Base-by-base conservation (phyloP, 202 grass and related monocot species). In the Setaria italica region DNA sequence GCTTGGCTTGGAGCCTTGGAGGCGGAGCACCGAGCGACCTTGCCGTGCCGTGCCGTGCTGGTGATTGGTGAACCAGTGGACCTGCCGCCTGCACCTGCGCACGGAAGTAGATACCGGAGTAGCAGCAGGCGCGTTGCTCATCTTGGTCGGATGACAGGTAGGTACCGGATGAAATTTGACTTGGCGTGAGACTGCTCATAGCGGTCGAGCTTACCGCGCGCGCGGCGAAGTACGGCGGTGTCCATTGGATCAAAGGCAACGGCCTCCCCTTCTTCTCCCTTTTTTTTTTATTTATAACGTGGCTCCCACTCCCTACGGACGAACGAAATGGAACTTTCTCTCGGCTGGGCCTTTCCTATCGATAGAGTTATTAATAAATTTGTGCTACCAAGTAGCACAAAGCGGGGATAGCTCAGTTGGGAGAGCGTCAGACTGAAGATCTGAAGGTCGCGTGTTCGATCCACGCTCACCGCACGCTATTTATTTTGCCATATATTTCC, bases 341-440 rank as follows among this genome's bases (percentile, higher is more conserved):
- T 25, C 25, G 25, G 25, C 25, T 25, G 25, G 25, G 25, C 25
- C 25, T 25, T 25, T 25, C 25, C 25, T 25, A 25, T 25, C 25
- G 25, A 25, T 25, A 25, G 0, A 25, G 25, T 25, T 25, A 25
- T 25, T 25, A 25, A 25, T 25, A 25, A 25, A 25, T 37, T 37
- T 49, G 7, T 49, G 47, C 13, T 49, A 13, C 11, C 2, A 10
- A 49, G 4, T 37, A 12, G 1, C 13, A n/a, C 2, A 2, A 11
- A 59, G 65, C 90, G 89, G 91, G 89, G 90, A 95, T 97, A 90
- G 92, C 91, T 97, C 92, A 92, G 91, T 90, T 98, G 92, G 95
- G 92, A 98, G 87, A 93, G 89, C 91, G 93, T 98, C 87, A 93
- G 92, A 95, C 91, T 95, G 87, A 97, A 97, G 88, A 94, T 97